phyloP scores from a whole-genome alignment of 2,329 filamentous ascomycete species.

The Stachybotrys chartarum region DNA sequence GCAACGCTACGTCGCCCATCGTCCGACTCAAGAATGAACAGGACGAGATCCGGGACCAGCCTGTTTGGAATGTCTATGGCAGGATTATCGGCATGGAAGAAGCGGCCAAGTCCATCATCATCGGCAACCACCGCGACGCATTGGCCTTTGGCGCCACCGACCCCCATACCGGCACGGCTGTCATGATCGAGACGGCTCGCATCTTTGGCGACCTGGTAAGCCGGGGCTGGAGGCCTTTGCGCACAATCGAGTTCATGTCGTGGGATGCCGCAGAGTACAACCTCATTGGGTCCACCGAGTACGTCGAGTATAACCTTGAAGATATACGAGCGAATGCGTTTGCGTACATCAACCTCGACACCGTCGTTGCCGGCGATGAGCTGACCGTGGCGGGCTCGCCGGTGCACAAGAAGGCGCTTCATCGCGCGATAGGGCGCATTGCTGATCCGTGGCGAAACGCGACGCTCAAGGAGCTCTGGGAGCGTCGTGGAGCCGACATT shows the following conservation, averaged over 20 bases:
- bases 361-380: conserved; percentile 66
- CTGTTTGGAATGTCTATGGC: conserved; percentile 88
- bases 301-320: conserved; percentile 79
- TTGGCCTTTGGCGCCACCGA: conserved; percentile 86
- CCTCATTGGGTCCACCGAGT: conserved; percentile 87
- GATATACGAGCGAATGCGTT: conserved; percentile 65
- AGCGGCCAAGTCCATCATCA: conserved; percentile 71
- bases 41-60: conserved; percentile 73
- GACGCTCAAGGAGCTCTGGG: conserved; percentile 71
- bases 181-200: conserved; percentile 82
- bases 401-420: conserved; percentile 64
- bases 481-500: conserved; percentile 52
- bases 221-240: conserved; percentile 80
- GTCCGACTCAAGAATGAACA: conserved; percentile 82
- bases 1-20: conserved; percentile 64
- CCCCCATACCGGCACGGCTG: conserved; percentile 80
- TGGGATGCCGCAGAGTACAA: conserved; percentile 97
- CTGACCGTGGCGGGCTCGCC: conserved; percentile 79
- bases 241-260: conserved; percentile 94
- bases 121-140: conserved; percentile 90
- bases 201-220: conserved; percentile 73
- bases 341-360: conserved; percentile 88
- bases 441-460: conserved; percentile 64
- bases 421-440: conserved; percentile 67
- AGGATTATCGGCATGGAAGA: conserved; percentile 81